Evolutionary conservation across 2,329 filamentous ascomycete genomes (phyloP).

Genomic region (Hymenoscyphus salicellus): DNA sequence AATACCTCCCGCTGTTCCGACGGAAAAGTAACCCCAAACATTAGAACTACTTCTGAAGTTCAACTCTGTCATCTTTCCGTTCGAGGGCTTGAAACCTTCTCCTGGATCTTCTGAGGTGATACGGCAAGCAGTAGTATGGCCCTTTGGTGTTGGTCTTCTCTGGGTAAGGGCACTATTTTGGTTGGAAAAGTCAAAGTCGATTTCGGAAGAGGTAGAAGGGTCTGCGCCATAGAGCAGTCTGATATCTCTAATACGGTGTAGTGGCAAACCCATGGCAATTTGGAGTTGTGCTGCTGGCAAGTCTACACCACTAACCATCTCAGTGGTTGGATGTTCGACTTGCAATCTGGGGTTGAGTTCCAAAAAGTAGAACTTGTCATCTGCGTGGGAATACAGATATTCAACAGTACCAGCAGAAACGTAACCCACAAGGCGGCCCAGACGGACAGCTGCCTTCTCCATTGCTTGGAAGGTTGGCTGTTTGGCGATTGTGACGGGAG

Average conservation of each 20-base stretch:
- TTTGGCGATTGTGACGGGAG: slow-evolving; percentile 94
- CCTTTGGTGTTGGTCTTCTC: slow-evolving; percentile 87
- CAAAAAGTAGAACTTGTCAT: slow-evolving; percentile 99
- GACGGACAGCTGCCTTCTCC: slow-evolving; percentile 92
- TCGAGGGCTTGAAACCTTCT: slow-evolving; percentile 99
- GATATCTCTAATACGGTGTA: slow-evolving; percentile 95
- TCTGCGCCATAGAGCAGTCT: slow-evolving; percentile 93
- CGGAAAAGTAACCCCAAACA: slow-evolving; percentile 99
- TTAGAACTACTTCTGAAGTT: slow-evolving; percentile 99
- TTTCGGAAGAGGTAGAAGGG: slow-evolving; percentile 77
- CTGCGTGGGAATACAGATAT: slow-evolving; percentile 95
- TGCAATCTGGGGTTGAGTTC: slow-evolving; percentile 98
- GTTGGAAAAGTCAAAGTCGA: slow-evolving; percentile 94
- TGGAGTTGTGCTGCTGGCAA: slow-evolving; percentile 95
- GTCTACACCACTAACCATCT: slow-evolving; percentile 99
- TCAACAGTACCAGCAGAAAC: slow-evolving; percentile 98
- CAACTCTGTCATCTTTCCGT: slow-evolving; percentile 97
- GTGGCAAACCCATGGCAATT: slow-evolving; percentile 95
- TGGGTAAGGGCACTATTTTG: slow-evolving; percentile 80
- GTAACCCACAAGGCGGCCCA: slow-evolving; percentile 92
- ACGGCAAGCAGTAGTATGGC: slow-evolving; percentile 96
- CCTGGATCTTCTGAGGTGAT: slow-evolving; percentile 98
- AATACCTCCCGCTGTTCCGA: slow-evolving; percentile 92
- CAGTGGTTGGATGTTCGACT: slow-evolving; percentile 98
- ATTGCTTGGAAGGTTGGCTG: slow-evolving; percentile 86